Percentiles rank a stretch among this genome's conserved stretches.
These are phyloP conservation scores for Brassica juncea DNA, from an alignment of 345 rosid genomes.

Conservation along the genomic window DNA sequence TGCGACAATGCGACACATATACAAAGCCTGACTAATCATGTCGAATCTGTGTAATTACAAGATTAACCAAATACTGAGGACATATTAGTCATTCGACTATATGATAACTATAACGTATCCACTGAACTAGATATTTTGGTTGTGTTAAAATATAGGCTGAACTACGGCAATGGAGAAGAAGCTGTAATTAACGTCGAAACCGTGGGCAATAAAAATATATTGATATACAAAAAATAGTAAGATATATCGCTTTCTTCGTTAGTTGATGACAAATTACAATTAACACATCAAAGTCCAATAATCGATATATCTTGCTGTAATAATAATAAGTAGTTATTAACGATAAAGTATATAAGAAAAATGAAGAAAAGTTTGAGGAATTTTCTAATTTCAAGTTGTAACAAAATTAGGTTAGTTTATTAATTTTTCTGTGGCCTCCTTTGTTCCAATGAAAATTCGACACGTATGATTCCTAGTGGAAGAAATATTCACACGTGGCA, in stretches of 20 bases:
- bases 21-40: slow-evolving; percentile 45
- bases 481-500: slow-evolving; percentile 9
- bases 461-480: slow-evolving; percentile 27
- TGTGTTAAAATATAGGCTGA: slow-evolving; percentile 20
- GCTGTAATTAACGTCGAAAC: slow-evolving; percentile 24
- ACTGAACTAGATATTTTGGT: background rate
- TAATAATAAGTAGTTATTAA: background rate
- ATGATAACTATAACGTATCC: background rate
- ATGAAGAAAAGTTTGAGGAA: background rate
- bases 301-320: background rate
- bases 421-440: slow-evolving; percentile 13
- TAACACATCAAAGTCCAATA: background rate
- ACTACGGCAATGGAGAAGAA: slow-evolving; percentile 32
- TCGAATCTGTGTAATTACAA: slow-evolving; percentile 35
- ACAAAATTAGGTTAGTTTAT: background rate
- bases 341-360: background rate
- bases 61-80: slow-evolving; percentile 28
- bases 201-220: background rate
- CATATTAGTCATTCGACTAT: slow-evolving; percentile 26
- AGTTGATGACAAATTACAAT: slow-evolving; percentile 10
- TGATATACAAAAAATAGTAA: background rate
- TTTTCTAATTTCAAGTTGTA: slow-evolving; percentile 9
- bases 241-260: slow-evolving; percentile 21
- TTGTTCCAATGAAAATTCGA: background rate
- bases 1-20: slow-evolving; percentile 43